Evolutionary conservation across 768 basidiomycete genomes (phyloP), one percentile per base, ranked within the genome.

Genomic region (Obba rivulosa): DNA sequence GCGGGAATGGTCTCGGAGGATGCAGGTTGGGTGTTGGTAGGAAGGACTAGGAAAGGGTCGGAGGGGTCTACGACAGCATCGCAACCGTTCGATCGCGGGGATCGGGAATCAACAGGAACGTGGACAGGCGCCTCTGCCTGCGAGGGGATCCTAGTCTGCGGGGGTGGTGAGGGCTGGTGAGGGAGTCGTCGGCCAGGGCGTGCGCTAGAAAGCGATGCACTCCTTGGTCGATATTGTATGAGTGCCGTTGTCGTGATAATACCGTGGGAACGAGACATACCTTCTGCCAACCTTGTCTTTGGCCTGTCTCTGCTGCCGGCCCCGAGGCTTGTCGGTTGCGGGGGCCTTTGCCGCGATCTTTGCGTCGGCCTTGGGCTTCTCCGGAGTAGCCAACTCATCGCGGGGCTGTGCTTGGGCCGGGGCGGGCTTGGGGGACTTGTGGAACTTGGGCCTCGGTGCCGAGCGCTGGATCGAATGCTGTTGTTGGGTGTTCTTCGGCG

Each of bases 161-260:
- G 65, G 28, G 79, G 78, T 16, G 82, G 82, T 35, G 85, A 85
- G 18, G 81, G 76, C 61, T 84, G 83, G 51, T 82, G 82, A 63
- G 68, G 57, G 69, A 73, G 66, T 70, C 76, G 76, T 59, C 76
- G 73, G 58, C 66, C 63, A 36, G 64, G 69, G 53, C 67, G 72
- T 47, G 69, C 40, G 52, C 68, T 64, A 16, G 71, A 69, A 34
- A 64, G 66, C 20, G 80, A 81, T 41, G 68, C 46, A 62, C 71
- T 78, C 66, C 76, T 81, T 20, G 9, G 42, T 20, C 36, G 48
- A 13, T 17, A 35, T n/a, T 49, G 13, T 24, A 41, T 34, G 20
- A n/a, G 38, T 23, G 46, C 31, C 16, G 23, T 39, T 49, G 50
- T 43, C 49, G 24, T 46, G 7, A 69, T 62, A 17, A 28, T 7